Evolutionary conservation across 1,284 basidiomycete species (phyloP), one percentile per base, ranked within the genome.

Genomic region (Sanghuangporus baumii): DNA sequence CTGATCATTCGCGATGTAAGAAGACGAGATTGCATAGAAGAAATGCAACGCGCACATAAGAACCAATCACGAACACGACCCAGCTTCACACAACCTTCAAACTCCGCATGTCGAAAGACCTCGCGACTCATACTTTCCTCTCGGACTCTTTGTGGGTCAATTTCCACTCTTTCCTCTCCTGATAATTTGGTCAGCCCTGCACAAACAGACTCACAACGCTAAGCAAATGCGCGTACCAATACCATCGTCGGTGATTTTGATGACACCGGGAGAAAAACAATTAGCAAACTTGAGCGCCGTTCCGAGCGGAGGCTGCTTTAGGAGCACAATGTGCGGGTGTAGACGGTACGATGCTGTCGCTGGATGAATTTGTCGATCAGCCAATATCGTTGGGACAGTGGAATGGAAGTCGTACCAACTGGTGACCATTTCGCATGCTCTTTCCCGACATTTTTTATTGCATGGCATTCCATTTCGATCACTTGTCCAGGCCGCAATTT

Each of bases 401-500:
- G 9, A 55, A 31, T 9, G 51, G 60, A 40, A 58, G 6, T 79
- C 91, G 66, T 67, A 93, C 93, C 93, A 57, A 99, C 97, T n/a
- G 97, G 94, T 62, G 87, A 94, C 75, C 93, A 99, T 73, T 99
- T 99, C 48, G 97, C 95, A 72, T 99, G 97, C 69, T 96, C 94
- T 70, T 93, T 94, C 20, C 94, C 96, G n/a, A 94, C 85, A 6
- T 95, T 93, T 73, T 98, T 98, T 64, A 96, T 81, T 55, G 94
- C 96, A 73, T 99, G 96, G 64, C 97, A 72, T 72, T 98, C 93
- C 75, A 96, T 84, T 40, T 91, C 81, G 48, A 98, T 79, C 55
- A 82, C 80, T 73, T 96, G 92, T 3, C 96, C 96, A 0, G 96
- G 96, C 50, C 95, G 80, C 55, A 99, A 78, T 75, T 99, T 99